Conservation (phyloP, 2,329 filamentous ascomycete genomes). For the Ceratocystis huliohia region DNA sequence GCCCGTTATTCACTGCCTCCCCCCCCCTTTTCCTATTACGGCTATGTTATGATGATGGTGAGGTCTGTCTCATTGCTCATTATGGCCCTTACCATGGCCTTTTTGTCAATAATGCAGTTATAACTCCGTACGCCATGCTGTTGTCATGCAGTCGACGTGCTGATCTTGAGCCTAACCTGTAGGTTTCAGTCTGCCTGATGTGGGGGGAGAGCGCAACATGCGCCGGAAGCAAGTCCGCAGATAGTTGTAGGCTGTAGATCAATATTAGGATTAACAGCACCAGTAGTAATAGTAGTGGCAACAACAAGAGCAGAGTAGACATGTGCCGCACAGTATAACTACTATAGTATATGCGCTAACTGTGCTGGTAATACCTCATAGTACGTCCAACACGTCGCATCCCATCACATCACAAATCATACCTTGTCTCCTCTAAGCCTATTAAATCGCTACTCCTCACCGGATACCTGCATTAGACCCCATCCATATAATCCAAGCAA, state of each 20-base stretch:
- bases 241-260: not conserved
- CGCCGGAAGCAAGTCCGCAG: not conserved
- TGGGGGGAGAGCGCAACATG: not conserved
- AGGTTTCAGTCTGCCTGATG: not conserved
- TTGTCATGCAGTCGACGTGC: not conserved
- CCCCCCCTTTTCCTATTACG: not conserved
- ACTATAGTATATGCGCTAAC: not conserved
- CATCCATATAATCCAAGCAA: not conserved
- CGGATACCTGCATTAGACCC: not conserved
- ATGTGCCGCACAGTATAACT: not conserved
- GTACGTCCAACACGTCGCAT: not conserved
- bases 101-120: not conserved
- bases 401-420: not conserved
- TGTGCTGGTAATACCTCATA: not conserved
- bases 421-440: not conserved
- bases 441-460: not conserved
- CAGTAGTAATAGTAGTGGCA: not conserved
- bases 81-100: not conserved
- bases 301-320: not conserved
- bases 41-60: not conserved
- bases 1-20: not conserved
- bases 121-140: not conserved
- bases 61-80: not conserved
- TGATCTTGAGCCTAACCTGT: constrained; percentile 1
- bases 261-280: not conserved